These are phyloP conservation scores for Fusarium sulawesiense DNA, from an alignment of 2,329 filamentous ascomycete species.

Conservation along the genomic window DNA sequence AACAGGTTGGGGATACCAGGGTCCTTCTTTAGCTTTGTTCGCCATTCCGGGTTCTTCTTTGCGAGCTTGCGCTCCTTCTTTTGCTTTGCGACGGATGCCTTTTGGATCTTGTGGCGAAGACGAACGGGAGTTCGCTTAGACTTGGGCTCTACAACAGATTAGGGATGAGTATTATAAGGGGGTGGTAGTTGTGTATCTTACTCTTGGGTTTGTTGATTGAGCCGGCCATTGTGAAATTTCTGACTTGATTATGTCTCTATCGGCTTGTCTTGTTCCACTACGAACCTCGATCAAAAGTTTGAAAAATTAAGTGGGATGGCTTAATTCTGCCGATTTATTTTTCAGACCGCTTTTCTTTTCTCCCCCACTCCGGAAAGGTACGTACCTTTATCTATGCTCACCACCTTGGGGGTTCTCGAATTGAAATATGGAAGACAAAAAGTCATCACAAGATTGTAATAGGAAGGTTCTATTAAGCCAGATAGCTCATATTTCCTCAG, in stretches of 20 bases:
- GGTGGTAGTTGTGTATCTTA: conserved; percentile 46
- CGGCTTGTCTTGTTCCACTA: conserved; percentile 20
- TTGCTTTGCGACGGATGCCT: conserved; percentile 89
- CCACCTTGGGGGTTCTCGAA: background rate
- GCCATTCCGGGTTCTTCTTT: conserved; percentile 98
- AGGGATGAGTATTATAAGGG: background rate
- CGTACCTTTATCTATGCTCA: conserved; percentile 13
- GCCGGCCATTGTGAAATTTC: conserved; percentile 59
- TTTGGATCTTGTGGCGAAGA: conserved; percentile 95
- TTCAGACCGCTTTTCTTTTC: conserved; percentile 47
- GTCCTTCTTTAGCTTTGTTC: conserved; percentile 94
- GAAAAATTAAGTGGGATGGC: conserved; percentile 55
- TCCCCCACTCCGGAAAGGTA: conserved; percentile 34
- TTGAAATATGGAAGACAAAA: background rate
- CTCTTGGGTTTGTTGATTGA: conserved; percentile 67
- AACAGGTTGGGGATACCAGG: conserved; percentile 97
- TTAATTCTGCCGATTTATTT: conserved; percentile 51
- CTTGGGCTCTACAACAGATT: conserved; percentile 76
- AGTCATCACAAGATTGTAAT: background rate
- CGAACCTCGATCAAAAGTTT: conserved; percentile 33
- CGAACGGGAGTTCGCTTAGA: conserved; percentile 93
- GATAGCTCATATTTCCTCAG: background rate
- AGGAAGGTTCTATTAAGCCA: background rate
- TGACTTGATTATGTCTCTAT: conserved; percentile 19
- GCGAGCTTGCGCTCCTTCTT: conserved; percentile 87